Conservation (phyloP, 352 stramenopile genomes). For the Phytophthora tubulina region DNA sequence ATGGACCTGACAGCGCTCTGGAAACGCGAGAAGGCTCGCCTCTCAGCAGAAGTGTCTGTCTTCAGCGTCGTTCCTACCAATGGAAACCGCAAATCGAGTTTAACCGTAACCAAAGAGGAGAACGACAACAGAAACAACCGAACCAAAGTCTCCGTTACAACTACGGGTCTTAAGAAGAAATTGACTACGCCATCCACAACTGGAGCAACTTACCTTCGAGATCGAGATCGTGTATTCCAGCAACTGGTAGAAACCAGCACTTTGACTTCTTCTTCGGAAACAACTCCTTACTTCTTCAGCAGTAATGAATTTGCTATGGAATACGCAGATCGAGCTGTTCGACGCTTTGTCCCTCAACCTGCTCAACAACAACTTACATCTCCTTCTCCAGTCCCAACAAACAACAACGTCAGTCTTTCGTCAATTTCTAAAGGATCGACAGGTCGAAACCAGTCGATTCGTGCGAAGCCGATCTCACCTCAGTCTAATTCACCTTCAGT, state of each 20-base stretch:
- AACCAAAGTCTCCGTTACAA: slow-evolving; percentile 8
- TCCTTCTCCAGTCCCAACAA: neutral
- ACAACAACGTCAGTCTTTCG: neutral
- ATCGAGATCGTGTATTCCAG: slow-evolving; percentile 45
- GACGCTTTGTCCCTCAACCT: slow-evolving; percentile 24
- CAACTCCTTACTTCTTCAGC: slow-evolving; percentile 32
- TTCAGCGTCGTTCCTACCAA: neutral
- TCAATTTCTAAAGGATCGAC: slow-evolving; percentile 4
- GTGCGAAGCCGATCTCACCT: slow-evolving; percentile 12
- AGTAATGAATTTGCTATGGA: slow-evolving; percentile 75
- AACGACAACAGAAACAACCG: slow-evolving; percentile 9
- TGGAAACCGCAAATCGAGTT: slow-evolving; percentile 19
- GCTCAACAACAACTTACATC: slow-evolving; percentile 1
- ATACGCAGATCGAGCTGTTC: slow-evolving; percentile 56
- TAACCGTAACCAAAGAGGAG: slow-evolving; percentile 8
- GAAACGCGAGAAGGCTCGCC: slow-evolving; percentile 58
- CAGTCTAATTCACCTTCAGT: slow-evolving; percentile 7
- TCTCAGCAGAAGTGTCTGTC: slow-evolving; percentile 29
- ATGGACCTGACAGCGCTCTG: slow-evolving; percentile 73
- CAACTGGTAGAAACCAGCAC: slow-evolving; percentile 56
- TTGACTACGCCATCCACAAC: neutral
- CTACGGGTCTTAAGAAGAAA: slow-evolving; percentile 28
- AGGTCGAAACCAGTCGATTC: slow-evolving; percentile 9
- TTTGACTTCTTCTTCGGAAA: slow-evolving; percentile 10
- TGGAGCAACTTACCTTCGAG: neutral